Evolutionary conservation across 176 grass and related monocot genomes (phyloP), one percentile per base, ranked within the genome.

Genomic region (Carex parvula): DNA sequence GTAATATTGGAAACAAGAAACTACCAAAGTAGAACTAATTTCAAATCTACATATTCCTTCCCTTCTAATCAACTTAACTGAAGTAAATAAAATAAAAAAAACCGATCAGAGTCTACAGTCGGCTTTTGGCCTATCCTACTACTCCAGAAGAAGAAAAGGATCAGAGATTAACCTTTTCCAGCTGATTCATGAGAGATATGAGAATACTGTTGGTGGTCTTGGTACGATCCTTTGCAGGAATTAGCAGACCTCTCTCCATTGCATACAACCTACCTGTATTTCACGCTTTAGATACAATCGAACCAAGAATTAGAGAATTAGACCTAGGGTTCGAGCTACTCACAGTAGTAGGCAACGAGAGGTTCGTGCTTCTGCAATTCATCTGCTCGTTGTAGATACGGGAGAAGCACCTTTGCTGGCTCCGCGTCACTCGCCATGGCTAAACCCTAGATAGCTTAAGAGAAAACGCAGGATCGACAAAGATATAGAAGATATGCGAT

Each of bases 291-390:
- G 67, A 79, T 11, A 18, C 64, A 41, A 75, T 50, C 52, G 70
- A 86, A 82, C 68, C 60, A 86, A 57, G 79, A 71, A 85, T 52
- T 46, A 35, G 79, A 58, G 52, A 10, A 21, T 37, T 62, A 20
- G 84, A 29, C 7, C 29, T 35, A 72, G 70, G 61, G 12, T 64
- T 64, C 29, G 29, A 29, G 54, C 15, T 3, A 48, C 94, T 89
- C 62, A 98, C 96, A 99, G 88, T 99, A 99, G 91, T 99, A 99
- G 6, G 97, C 91, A 78, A 99, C 91, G 87, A 99, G 91, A 24
- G 97, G 91, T 52, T 99, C 97, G 88, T 99, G 97, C 97, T 99
- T 99, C 90, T 99, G 97, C 63, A 99, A 88, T 71, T 99, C 97
- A 87, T 99, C 93, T 54, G 97, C 97, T 74, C 97, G 91, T 83